These are phyloP conservation scores for Neurospora terricola DNA, from an alignment of 495 filamentous ascomycete species.

Conservation along the genomic window DNA sequence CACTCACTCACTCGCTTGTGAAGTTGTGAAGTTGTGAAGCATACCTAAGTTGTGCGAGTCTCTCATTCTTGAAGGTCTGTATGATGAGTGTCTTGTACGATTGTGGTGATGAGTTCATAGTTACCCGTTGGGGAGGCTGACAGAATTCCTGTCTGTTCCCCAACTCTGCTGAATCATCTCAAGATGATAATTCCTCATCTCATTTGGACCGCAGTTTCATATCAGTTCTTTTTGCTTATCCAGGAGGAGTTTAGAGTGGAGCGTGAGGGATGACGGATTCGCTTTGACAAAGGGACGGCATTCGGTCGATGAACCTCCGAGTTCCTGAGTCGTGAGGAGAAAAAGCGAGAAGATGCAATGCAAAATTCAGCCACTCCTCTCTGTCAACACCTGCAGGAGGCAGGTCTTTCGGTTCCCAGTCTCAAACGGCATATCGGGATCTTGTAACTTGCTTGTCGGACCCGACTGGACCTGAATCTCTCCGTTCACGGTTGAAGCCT, in stretches of 20 bases:
- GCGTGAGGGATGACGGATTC: background rate
- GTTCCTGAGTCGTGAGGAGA: background rate
- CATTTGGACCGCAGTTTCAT: no score
- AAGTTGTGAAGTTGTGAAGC: background rate
- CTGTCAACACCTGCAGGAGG: background rate
- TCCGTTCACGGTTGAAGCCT: background rate
- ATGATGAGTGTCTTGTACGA: no score
- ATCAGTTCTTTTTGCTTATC: no score
- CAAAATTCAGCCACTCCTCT: background rate
- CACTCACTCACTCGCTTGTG: background rate
- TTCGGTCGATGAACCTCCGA: background rate
- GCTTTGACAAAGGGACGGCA: background rate
- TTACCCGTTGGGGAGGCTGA: no score
- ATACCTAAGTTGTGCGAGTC: background rate
- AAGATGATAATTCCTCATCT: no score
- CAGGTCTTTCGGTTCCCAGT: background rate
- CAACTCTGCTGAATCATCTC: no score
- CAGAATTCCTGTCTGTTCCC: no score
- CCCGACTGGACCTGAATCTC: background rate
- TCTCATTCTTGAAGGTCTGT: background rate
- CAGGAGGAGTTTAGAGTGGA: no score
- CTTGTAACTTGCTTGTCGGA: background rate
- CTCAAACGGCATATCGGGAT: background rate
- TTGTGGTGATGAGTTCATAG: no score
- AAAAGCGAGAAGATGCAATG: background rate